Evolutionary conservation across 768 basidiomycete genomes (phyloP).

Genomic region (Pulveroboletus sp.): DNA sequence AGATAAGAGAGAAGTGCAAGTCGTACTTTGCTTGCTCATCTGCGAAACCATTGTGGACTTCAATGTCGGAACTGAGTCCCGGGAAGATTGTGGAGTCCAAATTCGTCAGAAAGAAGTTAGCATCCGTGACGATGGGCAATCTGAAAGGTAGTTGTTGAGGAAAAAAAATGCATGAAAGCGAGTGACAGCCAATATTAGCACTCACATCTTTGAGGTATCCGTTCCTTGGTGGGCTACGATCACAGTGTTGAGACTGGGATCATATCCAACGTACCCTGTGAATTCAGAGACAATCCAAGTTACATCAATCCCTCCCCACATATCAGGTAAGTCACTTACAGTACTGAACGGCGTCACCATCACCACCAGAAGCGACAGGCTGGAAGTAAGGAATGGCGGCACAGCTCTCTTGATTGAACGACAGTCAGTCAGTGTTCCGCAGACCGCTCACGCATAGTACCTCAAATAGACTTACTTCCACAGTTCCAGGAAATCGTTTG

Average conservation of each 20-base stretch:
- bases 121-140: conserved; percentile 39
- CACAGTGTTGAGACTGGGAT: conserved; percentile 33
- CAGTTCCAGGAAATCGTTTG: conserved; percentile 48
- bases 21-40: conserved; percentile 41
- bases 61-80: conserved; percentile 38
- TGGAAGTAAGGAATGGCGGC: conserved; percentile 43
- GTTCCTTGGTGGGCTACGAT: conserved; percentile 39
- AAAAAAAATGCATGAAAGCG: neutral
- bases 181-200: neutral
- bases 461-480: conserved; percentile 39
- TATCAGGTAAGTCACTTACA: conserved; percentile 28
- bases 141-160: conserved; percentile 19
- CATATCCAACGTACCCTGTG: conserved; percentile 53
- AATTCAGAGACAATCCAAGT: neutral
- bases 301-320: neutral
- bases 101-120: conserved; percentile 30
- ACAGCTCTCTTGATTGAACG: conserved; percentile 37
- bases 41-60: conserved; percentile 46
- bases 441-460: neutral
- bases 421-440: neutral
- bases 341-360: conserved; percentile 39
- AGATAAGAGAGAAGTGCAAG: neutral
- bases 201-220: conserved; percentile 27
- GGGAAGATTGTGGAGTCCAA: conserved; percentile 46
- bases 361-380: conserved; percentile 45